phyloP scores from a whole-genome alignment of 2,329 filamentous ascomycete species.

The Cladophialophora exuberans region DNA sequence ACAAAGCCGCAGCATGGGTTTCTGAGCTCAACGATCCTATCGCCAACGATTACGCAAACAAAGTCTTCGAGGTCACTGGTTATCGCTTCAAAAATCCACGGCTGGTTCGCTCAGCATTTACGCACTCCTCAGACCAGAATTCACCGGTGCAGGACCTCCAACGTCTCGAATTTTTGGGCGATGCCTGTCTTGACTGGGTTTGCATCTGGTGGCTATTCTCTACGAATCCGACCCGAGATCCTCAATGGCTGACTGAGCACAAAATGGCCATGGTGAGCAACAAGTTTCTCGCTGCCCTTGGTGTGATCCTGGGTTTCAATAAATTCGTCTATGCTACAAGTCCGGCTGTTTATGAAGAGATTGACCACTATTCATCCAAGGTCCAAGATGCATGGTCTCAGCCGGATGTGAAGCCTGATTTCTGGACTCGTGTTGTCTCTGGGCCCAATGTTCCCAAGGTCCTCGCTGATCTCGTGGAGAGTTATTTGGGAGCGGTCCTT shows the following conservation, averaged over 20 bases:
- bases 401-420: slow-evolving; percentile 42
- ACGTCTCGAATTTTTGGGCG: slow-evolving; percentile 87
- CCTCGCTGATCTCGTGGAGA: slow-evolving; percentile 85
- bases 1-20: slow-evolving; percentile 28
- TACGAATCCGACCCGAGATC: slow-evolving; percentile 75
- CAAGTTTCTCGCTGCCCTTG: slow-evolving; percentile 83
- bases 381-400: slow-evolving; percentile 50
- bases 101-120: slow-evolving; percentile 81
- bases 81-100: slow-evolving; percentile 75
- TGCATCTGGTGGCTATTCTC: slow-evolving; percentile 83
- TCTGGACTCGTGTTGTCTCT: slow-evolving; percentile 47
- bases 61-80: slow-evolving; percentile 62
- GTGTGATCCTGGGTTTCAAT: slow-evolving; percentile 77
- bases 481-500: slow-evolving; percentile 87
- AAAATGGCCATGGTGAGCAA: slow-evolving; percentile 99
- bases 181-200: slow-evolving; percentile 83
- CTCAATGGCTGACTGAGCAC: slow-evolving; percentile 97
- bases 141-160: slow-evolving; percentile 88
- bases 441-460: slow-evolving; percentile 49
- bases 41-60: slow-evolving; percentile 68
- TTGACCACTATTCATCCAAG: slow-evolving; percentile 46
- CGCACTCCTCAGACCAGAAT: slow-evolving; percentile 79
- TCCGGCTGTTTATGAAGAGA: slow-evolving; percentile 38
- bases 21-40: slow-evolving; percentile 55
- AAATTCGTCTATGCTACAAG: slow-evolving; percentile 63